Percentiles rank a stretch among this genome's conserved stretches.
Conservation (phyloP, 2,329 filamentous ascomycete species). For the Trichoderma koningiopsis region DNA sequence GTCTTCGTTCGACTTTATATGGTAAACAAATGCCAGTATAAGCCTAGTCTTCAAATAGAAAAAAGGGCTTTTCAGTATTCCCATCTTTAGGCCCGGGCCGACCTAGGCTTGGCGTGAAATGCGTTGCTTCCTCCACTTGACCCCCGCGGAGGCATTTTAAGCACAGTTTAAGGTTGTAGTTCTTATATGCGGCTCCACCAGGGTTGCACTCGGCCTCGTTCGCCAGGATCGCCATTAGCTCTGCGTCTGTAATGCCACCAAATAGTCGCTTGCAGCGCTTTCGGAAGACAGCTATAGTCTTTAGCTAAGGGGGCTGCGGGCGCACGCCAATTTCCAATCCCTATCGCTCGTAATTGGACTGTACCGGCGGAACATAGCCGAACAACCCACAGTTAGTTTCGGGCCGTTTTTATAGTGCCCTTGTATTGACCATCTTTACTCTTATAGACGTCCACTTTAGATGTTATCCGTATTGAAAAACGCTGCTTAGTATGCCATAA, state of each 20-base stretch:
- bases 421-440: background rate
- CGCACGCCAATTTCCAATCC: background rate
- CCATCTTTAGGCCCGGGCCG: background rate
- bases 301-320: background rate
- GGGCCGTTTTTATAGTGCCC: background rate
- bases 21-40: background rate
- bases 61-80: background rate
- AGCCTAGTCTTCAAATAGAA: background rate
- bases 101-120: background rate
- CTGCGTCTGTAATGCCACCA: background rate
- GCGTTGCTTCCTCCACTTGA: background rate
- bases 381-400: background rate
- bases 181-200: background rate
- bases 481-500: background rate
- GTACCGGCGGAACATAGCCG: background rate
- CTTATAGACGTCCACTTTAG: background rate
- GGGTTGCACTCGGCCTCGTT: background rate
- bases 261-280: background rate
- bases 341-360: background rate
- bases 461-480: background rate
- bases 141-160: background rate
- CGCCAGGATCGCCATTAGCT: background rate
- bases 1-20: background rate
- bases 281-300: background rate
- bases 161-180: background rate